A percentile compares a stretch with the other conserved stretches of the same genome.
Evolutionary conservation across 345 rosid genomes (phyloP).

Genomic region (Populus nigra): DNA sequence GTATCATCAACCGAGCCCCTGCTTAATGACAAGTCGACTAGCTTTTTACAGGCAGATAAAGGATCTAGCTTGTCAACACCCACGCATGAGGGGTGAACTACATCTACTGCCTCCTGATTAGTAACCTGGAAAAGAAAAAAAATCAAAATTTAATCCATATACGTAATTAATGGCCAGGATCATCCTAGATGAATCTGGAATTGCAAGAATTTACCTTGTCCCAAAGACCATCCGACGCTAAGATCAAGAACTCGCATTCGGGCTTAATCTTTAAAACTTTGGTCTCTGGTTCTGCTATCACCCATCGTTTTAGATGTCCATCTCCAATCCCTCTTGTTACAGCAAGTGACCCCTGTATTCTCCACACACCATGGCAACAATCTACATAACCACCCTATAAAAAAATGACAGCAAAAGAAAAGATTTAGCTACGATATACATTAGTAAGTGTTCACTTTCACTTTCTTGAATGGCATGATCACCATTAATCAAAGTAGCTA

Average conservation of each 20-base stretch:
- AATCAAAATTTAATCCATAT: not conserved
- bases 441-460: not conserved
- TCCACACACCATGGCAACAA: constrained; percentile 66
- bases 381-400: constrained; percentile 83
- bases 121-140: constrained; percentile 42
- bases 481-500: not conserved
- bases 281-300: constrained; percentile 77
- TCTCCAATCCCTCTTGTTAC: constrained; percentile 88
- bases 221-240: constrained; percentile 92
- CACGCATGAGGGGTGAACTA: constrained; percentile 46
- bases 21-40: constrained; percentile 50
- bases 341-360: constrained; percentile 78
- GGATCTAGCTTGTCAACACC: constrained; percentile 43
- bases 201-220: constrained; percentile 51
- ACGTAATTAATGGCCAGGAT: not conserved
- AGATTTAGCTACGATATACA: not conserved
- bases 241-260: constrained; percentile 73
- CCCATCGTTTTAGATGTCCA: constrained; percentile 65
- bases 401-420: not conserved
- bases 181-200: not conserved
- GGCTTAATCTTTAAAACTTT: constrained; percentile 38
- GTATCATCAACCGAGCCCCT: constrained; percentile 78
- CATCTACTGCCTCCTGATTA: constrained; percentile 84
- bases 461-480: not conserved
- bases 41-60: constrained; percentile 59